Percentiles rank a stretch among this genome's conserved stretches.
Conservation (phyloP, 306 rosid genomes). For the Sindora glabra region DNA sequence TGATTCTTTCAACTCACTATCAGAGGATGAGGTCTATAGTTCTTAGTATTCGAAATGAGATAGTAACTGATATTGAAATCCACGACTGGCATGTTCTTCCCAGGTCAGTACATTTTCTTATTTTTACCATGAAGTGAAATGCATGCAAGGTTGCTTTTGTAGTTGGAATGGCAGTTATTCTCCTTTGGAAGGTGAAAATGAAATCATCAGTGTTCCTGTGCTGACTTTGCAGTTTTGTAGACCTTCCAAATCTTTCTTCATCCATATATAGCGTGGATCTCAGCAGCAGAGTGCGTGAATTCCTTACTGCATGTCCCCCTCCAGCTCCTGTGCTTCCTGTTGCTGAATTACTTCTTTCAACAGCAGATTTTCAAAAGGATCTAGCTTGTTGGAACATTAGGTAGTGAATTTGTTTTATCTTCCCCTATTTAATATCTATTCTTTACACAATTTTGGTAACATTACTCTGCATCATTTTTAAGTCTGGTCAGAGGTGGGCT, state of each 20-base stretch:
- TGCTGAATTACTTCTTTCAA: constrained; percentile 23
- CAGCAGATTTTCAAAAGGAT: constrained; percentile 25
- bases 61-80: constrained; percentile 26
- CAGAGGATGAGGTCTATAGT: constrained; percentile 24
- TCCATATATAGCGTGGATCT: constrained; percentile 26
- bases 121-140: not conserved
- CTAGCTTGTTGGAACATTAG: constrained; percentile 22
- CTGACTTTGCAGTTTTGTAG: constrained; percentile 20
- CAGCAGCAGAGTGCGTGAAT: constrained; percentile 17
- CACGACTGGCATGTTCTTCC: constrained; percentile 29
- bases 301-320: constrained; percentile 29
- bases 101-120: constrained; percentile 15
- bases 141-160: not conserved
- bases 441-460: not conserved
- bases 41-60: constrained; percentile 18
- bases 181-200: not conserved
- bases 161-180: not conserved
- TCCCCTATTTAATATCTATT: not conserved
- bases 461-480: not conserved
- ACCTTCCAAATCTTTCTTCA: constrained; percentile 31
- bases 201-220: not conserved
- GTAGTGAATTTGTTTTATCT: constrained; percentile 1
- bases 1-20: constrained; percentile 1
- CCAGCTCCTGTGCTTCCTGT: constrained; percentile 19
- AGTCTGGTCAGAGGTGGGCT: constrained; percentile 25